Percentiles rank a stretch among this genome's conserved stretches.
Conservation (phyloP, 306 rosid species). For the Trichosanthes truncata region DNA sequence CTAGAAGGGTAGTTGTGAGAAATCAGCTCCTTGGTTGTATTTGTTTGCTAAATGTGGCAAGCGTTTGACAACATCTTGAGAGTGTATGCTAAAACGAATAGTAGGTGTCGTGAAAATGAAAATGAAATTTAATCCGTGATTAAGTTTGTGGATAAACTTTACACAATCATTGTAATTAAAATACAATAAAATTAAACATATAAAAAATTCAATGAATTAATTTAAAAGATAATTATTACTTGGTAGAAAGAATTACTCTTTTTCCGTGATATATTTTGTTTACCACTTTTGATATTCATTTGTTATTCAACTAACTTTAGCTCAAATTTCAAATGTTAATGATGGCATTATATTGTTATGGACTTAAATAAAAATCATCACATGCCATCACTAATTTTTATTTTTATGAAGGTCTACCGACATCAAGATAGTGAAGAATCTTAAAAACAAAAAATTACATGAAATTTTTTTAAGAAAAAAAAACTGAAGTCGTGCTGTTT, state of each 20-base stretch:
- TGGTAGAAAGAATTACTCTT: not conserved
- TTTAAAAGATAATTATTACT: no score
- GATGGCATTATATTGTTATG: not conserved
- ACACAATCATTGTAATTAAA: not conserved
- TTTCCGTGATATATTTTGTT: not conserved
- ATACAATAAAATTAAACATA: not conserved
- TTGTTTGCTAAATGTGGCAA: no score
- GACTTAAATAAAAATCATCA: not conserved
- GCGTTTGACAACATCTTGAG: no score
- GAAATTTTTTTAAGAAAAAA: no score
- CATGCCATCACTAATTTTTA: not conserved
- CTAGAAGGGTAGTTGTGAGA: no score
- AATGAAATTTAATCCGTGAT: no score
- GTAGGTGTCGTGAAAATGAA: no score
- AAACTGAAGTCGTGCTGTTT: no score
- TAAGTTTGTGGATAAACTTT: no score
- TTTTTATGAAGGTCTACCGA: not conserved
- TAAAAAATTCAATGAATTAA: not conserved
- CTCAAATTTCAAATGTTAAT: not conserved
- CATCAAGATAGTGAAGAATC: not conserved
- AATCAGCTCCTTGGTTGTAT: no score
- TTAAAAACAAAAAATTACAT: no score
- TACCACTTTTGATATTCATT: not conserved
- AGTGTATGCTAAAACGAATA: no score
- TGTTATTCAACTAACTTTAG: not conserved